phyloP scores from a whole-genome alignment of 495 filamentous ascomycete species.

The Cercophora scortea region DNA sequence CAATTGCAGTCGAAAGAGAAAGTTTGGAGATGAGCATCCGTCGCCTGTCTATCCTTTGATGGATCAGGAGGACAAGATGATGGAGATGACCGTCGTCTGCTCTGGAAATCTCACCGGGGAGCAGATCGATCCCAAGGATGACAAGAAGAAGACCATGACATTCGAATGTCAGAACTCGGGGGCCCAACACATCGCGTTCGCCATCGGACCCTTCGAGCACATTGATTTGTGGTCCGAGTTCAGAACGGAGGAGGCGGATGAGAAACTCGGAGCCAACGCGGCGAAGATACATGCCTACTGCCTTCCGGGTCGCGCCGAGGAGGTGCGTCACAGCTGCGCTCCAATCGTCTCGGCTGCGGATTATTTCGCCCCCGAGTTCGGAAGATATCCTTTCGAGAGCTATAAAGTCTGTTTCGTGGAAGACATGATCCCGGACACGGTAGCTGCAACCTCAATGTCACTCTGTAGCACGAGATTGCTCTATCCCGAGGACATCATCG shows the following conservation, averaged over 20 bases:
- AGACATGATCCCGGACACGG: slow-evolving; percentile 64
- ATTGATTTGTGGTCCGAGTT: slow-evolving; percentile 78
- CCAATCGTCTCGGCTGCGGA: slow-evolving; percentile 60
- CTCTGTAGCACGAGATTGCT: slow-evolving; percentile 83
- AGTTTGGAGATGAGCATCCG: slow-evolving; percentile 31
- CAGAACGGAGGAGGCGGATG: slow-evolving; percentile 82
- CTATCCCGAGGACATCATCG: slow-evolving; percentile 72
- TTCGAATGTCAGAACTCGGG: slow-evolving; percentile 65
- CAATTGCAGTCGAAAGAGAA: slow-evolving; percentile 25
- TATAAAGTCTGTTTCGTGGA: slow-evolving; percentile 94
- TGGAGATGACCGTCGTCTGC: slow-evolving; percentile 85
- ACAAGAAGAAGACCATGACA: slow-evolving; percentile 72
- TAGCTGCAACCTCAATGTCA: slow-evolving; percentile 71
- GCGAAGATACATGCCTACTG: slow-evolving; percentile 84
- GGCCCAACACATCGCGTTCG: slow-evolving; percentile 83
- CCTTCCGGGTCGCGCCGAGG: slow-evolving; percentile 69
- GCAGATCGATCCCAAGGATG: slow-evolving; percentile 60
- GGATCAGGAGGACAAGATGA: slow-evolving; percentile 59
- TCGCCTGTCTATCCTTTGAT: too few species aligned
- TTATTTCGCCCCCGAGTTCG: slow-evolving; percentile 75
- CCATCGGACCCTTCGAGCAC: slow-evolving; percentile 88
- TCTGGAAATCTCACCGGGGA: slow-evolving; percentile 84
- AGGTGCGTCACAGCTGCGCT: slow-evolving; percentile 72
- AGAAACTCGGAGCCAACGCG: slow-evolving; percentile 74
- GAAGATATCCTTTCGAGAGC: slow-evolving; percentile 75